Evolutionary conservation across 441 rosid species (phyloP).

Genomic region (Lepidium campestre): DNA sequence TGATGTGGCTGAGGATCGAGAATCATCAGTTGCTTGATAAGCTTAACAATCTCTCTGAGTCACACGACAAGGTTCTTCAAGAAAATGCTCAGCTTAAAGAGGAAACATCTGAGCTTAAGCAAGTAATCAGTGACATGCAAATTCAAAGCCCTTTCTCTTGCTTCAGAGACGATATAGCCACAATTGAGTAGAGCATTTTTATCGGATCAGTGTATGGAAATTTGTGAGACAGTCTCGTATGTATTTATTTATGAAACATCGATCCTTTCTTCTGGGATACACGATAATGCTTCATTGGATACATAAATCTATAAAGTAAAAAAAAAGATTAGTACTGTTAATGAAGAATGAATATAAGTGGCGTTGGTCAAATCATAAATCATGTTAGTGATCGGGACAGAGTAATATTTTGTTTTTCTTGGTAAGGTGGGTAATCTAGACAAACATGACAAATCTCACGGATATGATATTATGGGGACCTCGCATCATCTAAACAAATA

Average conservation of each 20-base stretch:
- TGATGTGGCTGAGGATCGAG: conserved; percentile 47
- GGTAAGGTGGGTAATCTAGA: no score
- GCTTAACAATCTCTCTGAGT: conserved; percentile 52
- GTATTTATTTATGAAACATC: not conserved
- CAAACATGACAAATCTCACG: no score
- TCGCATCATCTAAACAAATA: no score
- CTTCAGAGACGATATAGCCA: conserved; percentile 35
- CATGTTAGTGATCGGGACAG: conserved; percentile 19
- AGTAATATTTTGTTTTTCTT: no score
- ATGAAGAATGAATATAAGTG: conserved; percentile 21
- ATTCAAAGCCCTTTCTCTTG: conserved; percentile 53
- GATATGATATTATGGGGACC: no score
- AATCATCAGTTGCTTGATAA: conserved; percentile 64
- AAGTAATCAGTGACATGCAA: conserved; percentile 58
- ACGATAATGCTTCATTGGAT: no score
- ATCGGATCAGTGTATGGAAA: not conserved
- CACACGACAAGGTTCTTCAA: conserved; percentile 46
- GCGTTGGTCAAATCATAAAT: conserved; percentile 24
- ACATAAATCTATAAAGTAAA: no score
- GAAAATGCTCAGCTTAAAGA: conserved; percentile 76
- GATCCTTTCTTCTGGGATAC: no score
- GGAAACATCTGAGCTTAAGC: conserved; percentile 57
- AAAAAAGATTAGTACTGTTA: no score
- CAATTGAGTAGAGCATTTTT: conserved; percentile 15
- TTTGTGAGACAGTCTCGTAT: not conserved